phyloP scores from a whole-genome alignment of 2,329 filamentous ascomycete genomes.

The Gnomoniopsis smithogilvyi region DNA sequence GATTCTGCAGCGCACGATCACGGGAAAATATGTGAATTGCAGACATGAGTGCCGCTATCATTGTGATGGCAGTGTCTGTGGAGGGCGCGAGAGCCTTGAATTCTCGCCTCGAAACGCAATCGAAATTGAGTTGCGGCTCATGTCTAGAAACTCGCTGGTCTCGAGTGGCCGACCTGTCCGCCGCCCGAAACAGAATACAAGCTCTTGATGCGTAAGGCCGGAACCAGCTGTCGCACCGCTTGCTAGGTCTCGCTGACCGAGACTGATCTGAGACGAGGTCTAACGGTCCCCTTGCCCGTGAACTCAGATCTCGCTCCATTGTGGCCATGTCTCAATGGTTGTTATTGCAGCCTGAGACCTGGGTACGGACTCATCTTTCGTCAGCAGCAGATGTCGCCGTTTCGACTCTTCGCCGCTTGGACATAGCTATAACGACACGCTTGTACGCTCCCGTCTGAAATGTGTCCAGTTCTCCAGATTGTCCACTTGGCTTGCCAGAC shows the following conservation, averaged over 20 bases:
- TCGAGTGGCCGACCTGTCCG: background rate
- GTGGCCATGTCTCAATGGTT: background rate
- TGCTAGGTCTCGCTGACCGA: background rate
- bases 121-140: background rate
- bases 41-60: background rate
- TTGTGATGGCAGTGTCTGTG: background rate
- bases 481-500: background rate
- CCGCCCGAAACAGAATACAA: background rate
- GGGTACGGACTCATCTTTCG: background rate
- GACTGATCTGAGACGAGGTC: constrained; percentile 3
- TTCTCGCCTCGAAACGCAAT: background rate
- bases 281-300: background rate
- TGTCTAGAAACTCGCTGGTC: background rate
- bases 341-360: background rate
- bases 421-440: background rate
- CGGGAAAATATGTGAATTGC: background rate
- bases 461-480: background rate
- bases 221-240: background rate
- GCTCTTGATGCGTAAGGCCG: background rate
- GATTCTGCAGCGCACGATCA: background rate
- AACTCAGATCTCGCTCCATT: background rate
- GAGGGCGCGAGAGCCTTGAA: background rate
- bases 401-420: background rate
- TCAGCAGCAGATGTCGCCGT: background rate
- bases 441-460: background rate